Evolutionary conservation across 495 filamentous ascomycete species (phyloP).

Genomic region (Lasiosphaeria miniovina): DNA sequence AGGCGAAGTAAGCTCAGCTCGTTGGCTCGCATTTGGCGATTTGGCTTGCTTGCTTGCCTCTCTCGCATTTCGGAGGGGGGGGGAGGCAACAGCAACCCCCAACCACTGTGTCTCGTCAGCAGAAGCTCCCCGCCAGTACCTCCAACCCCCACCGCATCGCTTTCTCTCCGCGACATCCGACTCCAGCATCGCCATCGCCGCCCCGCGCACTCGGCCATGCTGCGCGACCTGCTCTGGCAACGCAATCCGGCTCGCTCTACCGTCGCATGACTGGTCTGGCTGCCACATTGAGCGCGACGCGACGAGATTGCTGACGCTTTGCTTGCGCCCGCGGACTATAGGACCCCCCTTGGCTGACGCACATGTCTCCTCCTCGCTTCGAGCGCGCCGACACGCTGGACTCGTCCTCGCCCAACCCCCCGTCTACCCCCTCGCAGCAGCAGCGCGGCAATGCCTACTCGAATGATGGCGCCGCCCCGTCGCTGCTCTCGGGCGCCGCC

Average conservation of each 20-base stretch:
- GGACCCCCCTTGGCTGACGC: slow-evolving; percentile 49
- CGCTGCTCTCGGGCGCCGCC: slow-evolving; percentile 21
- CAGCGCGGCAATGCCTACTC: slow-evolving; percentile 21
- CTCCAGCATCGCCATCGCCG: background rate
- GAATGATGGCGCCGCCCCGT: slow-evolving; percentile 25
- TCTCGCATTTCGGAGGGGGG: too few relatives aligned
- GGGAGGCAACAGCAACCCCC: too few relatives aligned
- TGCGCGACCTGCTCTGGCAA: slow-evolving; percentile 3
- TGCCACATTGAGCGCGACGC: background rate
- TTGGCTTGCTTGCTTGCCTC: too few relatives aligned
- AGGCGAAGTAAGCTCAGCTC: too few relatives aligned
- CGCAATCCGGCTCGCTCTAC: background rate
- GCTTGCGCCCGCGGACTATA: slow-evolving; percentile 19
- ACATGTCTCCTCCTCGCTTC: slow-evolving; percentile 45
- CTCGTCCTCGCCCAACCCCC: slow-evolving; percentile 16
- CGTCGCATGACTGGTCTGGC: slow-evolving; percentile 4
- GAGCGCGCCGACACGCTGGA: slow-evolving; percentile 37
- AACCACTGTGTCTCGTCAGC: too few relatives aligned
- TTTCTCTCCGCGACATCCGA: too few relatives aligned
- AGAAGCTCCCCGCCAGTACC: too few relatives aligned
- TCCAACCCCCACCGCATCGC: too few relatives aligned
- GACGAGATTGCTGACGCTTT: slow-evolving; percentile 20
- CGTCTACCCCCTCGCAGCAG: slow-evolving; percentile 25
- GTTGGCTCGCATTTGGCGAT: too few relatives aligned
- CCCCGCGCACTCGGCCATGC: slow-evolving; percentile 3